Evolutionary conservation across 441 rosid species (phyloP).

Genomic region (Euphorbia corollata): DNA sequence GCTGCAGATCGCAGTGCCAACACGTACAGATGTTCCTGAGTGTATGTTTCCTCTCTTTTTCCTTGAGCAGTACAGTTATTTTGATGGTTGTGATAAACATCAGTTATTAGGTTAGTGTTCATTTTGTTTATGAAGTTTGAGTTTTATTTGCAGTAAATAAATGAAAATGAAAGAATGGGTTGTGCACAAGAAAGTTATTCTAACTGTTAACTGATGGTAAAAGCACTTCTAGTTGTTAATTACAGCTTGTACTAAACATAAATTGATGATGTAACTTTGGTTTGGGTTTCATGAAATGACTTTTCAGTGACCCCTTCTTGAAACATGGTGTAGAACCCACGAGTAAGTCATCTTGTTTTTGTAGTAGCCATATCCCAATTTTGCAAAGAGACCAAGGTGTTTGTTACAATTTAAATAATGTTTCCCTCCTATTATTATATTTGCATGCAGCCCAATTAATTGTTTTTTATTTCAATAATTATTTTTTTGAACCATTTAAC

Average conservation of each 20-base stretch:
- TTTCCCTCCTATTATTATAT: too few relatives aligned
- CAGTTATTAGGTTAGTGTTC: not conserved
- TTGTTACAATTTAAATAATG: too few relatives aligned
- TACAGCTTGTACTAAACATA: not conserved
- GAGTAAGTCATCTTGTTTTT: too few relatives aligned
- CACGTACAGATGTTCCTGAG: conserved; percentile 99
- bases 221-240: not conserved
- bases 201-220: not conserved
- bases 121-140: conserved; percentile 2
- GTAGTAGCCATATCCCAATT: too few relatives aligned
- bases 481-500: too few relatives aligned
- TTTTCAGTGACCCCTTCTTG: too few relatives aligned
- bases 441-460: not conserved
- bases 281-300: not conserved
- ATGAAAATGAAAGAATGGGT: not conserved
- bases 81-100: not conserved
- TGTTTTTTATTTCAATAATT: too few relatives aligned
- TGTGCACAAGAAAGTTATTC: conserved; percentile 3
- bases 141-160: not conserved
- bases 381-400: too few relatives aligned
- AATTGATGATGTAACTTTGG: not conserved
- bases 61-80: conserved; percentile 4
- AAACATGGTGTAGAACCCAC: too few relatives aligned
- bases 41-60: conserved; percentile 46
- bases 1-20: conserved; percentile 98